Base-by-base conservation (phyloP, 2,329 filamentous ascomycete genomes). In the Falciphora oryzae region DNA sequence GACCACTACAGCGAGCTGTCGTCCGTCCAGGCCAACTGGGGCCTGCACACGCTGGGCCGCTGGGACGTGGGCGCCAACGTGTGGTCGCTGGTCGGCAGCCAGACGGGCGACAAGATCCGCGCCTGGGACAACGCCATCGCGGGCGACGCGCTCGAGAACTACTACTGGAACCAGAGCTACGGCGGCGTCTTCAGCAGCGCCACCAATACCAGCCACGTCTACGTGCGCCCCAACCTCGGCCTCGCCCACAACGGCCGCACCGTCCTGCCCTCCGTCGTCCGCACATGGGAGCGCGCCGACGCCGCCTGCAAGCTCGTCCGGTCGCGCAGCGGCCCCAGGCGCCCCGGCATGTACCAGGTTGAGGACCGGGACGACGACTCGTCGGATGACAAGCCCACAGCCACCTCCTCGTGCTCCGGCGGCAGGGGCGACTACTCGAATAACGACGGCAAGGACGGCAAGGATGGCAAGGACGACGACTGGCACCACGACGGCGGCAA, bases 11-110 rank as follows among this genome's bases (percentile, higher is more conserved):
- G 85, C 11, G 80, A 84, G 69, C 82, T 91, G 67, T 77, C 89
- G n/a, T 86, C 88, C 25, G 83, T 89, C 13, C 77, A 83, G 65
- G 86, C 87, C 65, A 92, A 91, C 80, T 91, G 88, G 88, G 81
- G 79, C 67, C 82, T 91, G 11, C 82, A 85, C 67, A 89, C 87
- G 0, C 85, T 92, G 2, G 89, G 89, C 14, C 86, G 89, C 66
- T 91, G 83, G 80, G 89, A 92, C 70, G 87, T 88, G 22, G 87
- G 87, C 62, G 89, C 89, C 71, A 91, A 91, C 72, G 83, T 91
- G n/a, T 88, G 86, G 73, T 70, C 81, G 32, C 65, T 85, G 28
- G 86, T 91, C 3, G 87, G 85, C 18, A 74, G 83, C 8, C 78
- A 82, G 75, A 90, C 87, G 0, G 84, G 85, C 63, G 87, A 89